A percentile compares a stretch with the other conserved stretches of the same genome.
Evolutionary conservation across 2,329 filamentous ascomycete genomes (phyloP).

Genomic region (Claviceps sp.): DNA sequence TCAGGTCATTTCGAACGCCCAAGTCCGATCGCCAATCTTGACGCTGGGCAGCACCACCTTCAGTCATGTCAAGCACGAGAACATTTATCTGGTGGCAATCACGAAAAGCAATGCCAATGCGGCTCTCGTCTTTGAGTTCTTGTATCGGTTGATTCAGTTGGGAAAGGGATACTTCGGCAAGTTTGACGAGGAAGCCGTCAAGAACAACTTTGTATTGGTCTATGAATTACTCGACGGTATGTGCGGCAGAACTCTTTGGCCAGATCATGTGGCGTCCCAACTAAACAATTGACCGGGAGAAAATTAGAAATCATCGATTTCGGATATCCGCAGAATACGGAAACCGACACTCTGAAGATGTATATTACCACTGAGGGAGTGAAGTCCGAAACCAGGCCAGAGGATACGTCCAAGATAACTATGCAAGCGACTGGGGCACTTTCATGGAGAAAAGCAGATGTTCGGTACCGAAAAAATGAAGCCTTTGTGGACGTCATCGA

Average conservation of each 20-base stretch:
- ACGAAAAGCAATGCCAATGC: conserved; percentile 99
- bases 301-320: conserved; percentile 87
- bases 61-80: conserved; percentile 98
- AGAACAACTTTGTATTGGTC: conserved; percentile 98
- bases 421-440: conserved; percentile 97
- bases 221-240: conserved; percentile 90
- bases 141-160: conserved; percentile 81
- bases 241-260: conserved; percentile 9
- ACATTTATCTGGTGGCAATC: conserved; percentile 94
- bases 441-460: conserved; percentile 92
- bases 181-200: conserved; percentile 97
- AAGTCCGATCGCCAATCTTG: conserved; percentile 93
- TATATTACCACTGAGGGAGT: conserved; percentile 99
- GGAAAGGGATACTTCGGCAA: conserved; percentile 97
- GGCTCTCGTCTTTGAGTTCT: conserved; percentile 92
- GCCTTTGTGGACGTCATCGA: conserved; percentile 99
- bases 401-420: conserved; percentile 94
- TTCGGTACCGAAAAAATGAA: conserved; percentile 99
- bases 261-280: neutral
- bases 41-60: conserved; percentile 97
- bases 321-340: conserved; percentile 96
- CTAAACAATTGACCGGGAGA: neutral
- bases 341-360: conserved; percentile 98
- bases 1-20: conserved; percentile 95
- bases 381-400: conserved; percentile 73